Percentiles rank a stretch among this genome's conserved stretches.
These are phyloP conservation scores for Arabidopsis arenosa DNA, from an alignment of 345 rosid genomes.

Conservation along the genomic window DNA sequence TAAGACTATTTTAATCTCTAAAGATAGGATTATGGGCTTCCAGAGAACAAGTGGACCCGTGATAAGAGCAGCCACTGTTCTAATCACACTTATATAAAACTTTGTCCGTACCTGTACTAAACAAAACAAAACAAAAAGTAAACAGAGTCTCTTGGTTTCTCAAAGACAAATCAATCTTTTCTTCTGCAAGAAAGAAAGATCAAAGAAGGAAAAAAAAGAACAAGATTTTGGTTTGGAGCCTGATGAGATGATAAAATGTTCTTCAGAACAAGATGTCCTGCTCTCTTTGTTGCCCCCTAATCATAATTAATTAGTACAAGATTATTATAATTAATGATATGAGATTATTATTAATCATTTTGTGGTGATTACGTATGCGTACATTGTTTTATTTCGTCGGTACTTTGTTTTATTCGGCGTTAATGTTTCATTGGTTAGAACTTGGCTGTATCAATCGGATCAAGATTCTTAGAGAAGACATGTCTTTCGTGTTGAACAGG, in stretches of 20 bases:
- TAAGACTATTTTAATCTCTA: slow-evolving; percentile 27
- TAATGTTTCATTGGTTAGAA: slow-evolving; percentile 26
- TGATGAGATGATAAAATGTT: slow-evolving; percentile 13
- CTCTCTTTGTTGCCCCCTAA: slow-evolving; percentile 7
- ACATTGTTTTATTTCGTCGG: not conserved
- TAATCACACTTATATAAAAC: slow-evolving; percentile 32
- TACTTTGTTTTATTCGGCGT: slow-evolving; percentile 7
- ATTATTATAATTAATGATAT: not conserved
- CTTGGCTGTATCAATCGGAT: slow-evolving; percentile 13
- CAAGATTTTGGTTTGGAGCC: slow-evolving; percentile 14
- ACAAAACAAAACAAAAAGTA: not conserved
- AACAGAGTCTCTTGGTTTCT: slow-evolving; percentile 18
- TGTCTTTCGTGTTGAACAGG: slow-evolving; percentile 29
- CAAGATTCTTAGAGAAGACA: slow-evolving; percentile 29
- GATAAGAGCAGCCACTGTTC: slow-evolving; percentile 43
- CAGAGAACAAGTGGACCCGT: slow-evolving; percentile 41
- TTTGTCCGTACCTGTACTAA: slow-evolving; percentile 19
- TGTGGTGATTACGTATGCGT: slow-evolving; percentile 37
- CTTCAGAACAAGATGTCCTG: slow-evolving; percentile 21
- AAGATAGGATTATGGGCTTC: slow-evolving; percentile 27
- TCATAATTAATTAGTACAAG: not conserved
- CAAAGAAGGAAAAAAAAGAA: slow-evolving; percentile 16
- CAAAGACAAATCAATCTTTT: slow-evolving; percentile 32
- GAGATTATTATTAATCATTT: slow-evolving; percentile 14
- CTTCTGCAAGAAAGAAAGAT: slow-evolving; percentile 23